Base-by-base conservation (phyloP, 2,329 filamentous ascomycete species). In the Corniculantispora saksenae region DNA sequence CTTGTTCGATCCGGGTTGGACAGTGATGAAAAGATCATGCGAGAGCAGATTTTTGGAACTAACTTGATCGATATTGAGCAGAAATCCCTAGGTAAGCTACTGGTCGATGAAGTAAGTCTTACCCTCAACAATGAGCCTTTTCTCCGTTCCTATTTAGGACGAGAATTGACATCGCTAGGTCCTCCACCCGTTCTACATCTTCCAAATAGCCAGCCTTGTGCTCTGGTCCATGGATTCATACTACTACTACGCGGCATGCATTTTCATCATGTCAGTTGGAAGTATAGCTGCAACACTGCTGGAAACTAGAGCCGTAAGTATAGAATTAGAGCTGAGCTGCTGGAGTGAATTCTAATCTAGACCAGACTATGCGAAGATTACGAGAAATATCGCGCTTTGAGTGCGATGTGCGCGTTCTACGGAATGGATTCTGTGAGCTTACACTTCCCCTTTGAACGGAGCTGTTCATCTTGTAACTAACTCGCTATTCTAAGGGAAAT, bases 141-240 rank as follows among this genome's bases (percentile, higher is more conserved):
- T n/a, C n/a, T n/a, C n/a, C n/a, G 13, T 17, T 8, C 48, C 3
- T 32, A 8, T 25, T 40, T 15, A 1, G 13, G 1, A 25, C 19
- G 3, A 27, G 12, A 15, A 27, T 23, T 63, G 43, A 56, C 27
- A 15, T 13, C 12, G 3, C 17, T n/a, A 92, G 86, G 93, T 92
- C 23, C 93, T 99, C 72, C 95, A 99, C 74, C 96, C 95, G 0
- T 99, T 99, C 76, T 99, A 99, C 76, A 91, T 99, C 64, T 99
- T 99, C 75, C 95, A 99, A 78, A 90, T 98, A 72, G 94, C 94
- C 56, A 98, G 95, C 81, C 82, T 99, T 69, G 79, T 97, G 48
- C 86, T 99, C 3, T 99, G 95, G 95, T 97, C 94, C 12, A 75
- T 97, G 70, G 95, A 99, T 74, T 85, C 96, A 72, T 99, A 99